phyloP scores from a whole-genome alignment of 495 filamentous ascomycete genomes.

The Penicillium tannophilum region DNA sequence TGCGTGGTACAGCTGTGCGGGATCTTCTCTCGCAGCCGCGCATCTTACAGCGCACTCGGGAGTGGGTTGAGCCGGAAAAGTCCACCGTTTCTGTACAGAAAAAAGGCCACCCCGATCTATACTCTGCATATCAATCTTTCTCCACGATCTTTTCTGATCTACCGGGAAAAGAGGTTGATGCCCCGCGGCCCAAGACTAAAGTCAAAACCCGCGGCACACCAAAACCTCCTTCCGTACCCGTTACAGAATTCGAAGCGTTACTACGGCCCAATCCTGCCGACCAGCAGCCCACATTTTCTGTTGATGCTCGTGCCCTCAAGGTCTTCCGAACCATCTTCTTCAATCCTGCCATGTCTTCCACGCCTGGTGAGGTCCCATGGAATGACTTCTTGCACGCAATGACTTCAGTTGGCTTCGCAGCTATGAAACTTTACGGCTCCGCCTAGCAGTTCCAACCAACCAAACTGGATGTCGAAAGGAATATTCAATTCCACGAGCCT shows the following conservation, averaged over 20 bases:
- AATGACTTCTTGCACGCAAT: conserved; percentile 56
- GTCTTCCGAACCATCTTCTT: background rate
- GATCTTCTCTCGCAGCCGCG: no score
- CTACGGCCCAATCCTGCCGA: background rate
- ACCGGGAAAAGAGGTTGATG: no score
- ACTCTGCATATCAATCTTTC: no score
- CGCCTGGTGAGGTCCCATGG: conserved; percentile 32
- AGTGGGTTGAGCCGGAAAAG: no score
- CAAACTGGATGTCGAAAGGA: conserved; percentile 39
- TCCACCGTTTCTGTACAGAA: no score
- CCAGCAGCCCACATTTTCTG: background rate
- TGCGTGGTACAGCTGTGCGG: no score
- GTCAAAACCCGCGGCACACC: background rate
- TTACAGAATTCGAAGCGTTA: background rate
- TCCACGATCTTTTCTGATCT: no score
- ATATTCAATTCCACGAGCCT: conserved; percentile 39
- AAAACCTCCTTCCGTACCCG: background rate
- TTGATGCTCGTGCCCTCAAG: background rate
- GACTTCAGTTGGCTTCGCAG: conserved; percentile 44
- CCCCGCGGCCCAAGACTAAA: no score
- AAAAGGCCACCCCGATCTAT: no score
- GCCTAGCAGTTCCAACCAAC: conserved; percentile 53
- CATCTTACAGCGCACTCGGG: no score
- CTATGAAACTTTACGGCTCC: conserved; percentile 54
- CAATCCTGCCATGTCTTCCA: conserved; percentile 1